Percentiles rank a stretch among this genome's conserved stretches.
These are phyloP conservation scores for Cyanophora paradoxa DNA, from an alignment of 78 protist species.

Conservation along the genomic window DNA sequence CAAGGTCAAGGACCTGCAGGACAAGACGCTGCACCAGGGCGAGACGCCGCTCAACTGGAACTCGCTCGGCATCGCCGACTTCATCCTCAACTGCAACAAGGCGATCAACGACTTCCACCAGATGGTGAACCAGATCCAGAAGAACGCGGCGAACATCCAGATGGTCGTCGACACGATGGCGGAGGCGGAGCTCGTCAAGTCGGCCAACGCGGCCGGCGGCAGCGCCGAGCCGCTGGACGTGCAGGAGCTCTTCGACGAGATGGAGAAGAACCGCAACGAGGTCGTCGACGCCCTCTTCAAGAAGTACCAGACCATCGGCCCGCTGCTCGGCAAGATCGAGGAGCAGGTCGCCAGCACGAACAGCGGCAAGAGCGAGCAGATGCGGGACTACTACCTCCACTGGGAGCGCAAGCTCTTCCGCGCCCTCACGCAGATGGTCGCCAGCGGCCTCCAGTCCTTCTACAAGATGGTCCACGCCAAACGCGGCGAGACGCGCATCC, in stretches of 20 bases:
- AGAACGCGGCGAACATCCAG: slow-evolving; percentile 37
- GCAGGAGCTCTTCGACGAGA: slow-evolving; percentile 22
- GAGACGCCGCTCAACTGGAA: slow-evolving; percentile 73
- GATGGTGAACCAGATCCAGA: slow-evolving; percentile 41
- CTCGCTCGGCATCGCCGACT: slow-evolving; percentile 66
- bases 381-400: slow-evolving; percentile 55
- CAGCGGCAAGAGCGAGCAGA: slow-evolving; percentile 21
- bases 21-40: slow-evolving; percentile 44
- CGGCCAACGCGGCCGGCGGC: not conserved
- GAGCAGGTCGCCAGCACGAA: slow-evolving; percentile 23
- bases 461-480: not conserved
- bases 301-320: slow-evolving; percentile 44
- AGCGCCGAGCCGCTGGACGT: slow-evolving; percentile 24
- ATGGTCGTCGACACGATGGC: slow-evolving; percentile 28
- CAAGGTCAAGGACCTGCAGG: slow-evolving; percentile 26
- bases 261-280: slow-evolving; percentile 12
- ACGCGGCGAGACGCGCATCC: not conserved
- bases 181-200: slow-evolving; percentile 25
- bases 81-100: slow-evolving; percentile 7
- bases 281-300: slow-evolving; percentile 17
- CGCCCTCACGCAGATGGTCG: slow-evolving; percentile 12
- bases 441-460: not conserved
- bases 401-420: slow-evolving; percentile 60
- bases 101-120: slow-evolving; percentile 46
- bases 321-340: slow-evolving; percentile 59